These are phyloP conservation scores for Penicillium malachiteum DNA, from an alignment of 495 filamentous ascomycete species.

Conservation along the genomic window DNA sequence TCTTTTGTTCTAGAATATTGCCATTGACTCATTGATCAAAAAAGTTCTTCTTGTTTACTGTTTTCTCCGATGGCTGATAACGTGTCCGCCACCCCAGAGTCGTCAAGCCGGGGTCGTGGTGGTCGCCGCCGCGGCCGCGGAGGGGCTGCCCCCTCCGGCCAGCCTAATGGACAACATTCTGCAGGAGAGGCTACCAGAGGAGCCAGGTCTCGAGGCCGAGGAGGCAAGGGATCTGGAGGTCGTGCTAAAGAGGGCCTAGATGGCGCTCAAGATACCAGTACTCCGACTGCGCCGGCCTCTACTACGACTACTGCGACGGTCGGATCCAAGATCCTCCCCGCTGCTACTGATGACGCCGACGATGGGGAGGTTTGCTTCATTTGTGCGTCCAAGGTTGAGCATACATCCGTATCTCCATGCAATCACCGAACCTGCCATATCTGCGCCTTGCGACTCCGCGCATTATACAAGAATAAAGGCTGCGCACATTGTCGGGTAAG, in stretches of 20 bases:
- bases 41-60: constrained; percentile 3
- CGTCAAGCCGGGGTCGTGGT: constrained; percentile 36
- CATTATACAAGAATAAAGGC: constrained; percentile 90
- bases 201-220: constrained; percentile 32
- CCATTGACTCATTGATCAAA: constrained; percentile 11
- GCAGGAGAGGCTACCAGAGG: constrained; percentile 24
- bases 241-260: constrained; percentile 26
- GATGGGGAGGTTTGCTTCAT: constrained; percentile 93
- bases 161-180: constrained; percentile 22
- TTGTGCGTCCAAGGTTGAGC: constrained; percentile 81
- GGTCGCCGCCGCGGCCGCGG: constrained; percentile 45
- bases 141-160: constrained; percentile 29
- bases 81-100: constrained; percentile 25
- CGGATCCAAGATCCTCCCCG: constrained; percentile 22
- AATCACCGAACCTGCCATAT: constrained; percentile 96
- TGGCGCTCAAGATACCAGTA: constrained; percentile 11
- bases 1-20: not conserved
- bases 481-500: constrained; percentile 91
- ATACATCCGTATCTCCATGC: constrained; percentile 85
- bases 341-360: constrained; percentile 50
- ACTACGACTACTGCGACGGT: constrained; percentile 4
- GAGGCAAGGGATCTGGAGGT: constrained; percentile 30
- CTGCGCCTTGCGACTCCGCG: constrained; percentile 82
- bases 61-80: constrained; percentile 37
- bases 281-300: constrained; percentile 3